These are phyloP conservation scores for Cystofilobasidium capitatum DNA, from an alignment of 768 basidiomycete species.

Conservation along the genomic window DNA sequence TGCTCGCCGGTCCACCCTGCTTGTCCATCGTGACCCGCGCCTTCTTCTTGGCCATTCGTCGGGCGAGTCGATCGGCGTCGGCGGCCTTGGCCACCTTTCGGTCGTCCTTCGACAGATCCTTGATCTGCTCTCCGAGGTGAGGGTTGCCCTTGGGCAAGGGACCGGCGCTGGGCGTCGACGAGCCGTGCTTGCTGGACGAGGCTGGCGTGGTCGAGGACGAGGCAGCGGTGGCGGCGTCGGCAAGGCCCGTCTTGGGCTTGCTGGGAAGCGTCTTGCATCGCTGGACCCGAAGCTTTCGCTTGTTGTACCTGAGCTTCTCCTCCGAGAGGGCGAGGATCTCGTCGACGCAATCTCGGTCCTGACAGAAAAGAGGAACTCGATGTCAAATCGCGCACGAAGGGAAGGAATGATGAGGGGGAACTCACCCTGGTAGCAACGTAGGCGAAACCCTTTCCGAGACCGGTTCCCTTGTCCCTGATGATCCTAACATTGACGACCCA, in stretches of 20 bases:
- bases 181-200: slow-evolving; percentile 27
- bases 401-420: slow-evolving; percentile 21
- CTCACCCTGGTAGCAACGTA: slow-evolving; percentile 79
- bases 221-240: slow-evolving; percentile 21
- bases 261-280: slow-evolving; percentile 65
- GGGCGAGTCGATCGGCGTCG: slow-evolving; percentile 68
- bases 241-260: slow-evolving; percentile 28
- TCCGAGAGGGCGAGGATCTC: slow-evolving; percentile 75
- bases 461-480: slow-evolving; percentile 78
- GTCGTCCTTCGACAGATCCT: slow-evolving; percentile 68
- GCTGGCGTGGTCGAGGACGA: slow-evolving; percentile 28
- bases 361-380: not conserved
- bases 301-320: slow-evolving; percentile 75
- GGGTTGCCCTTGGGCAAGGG: slow-evolving; percentile 70
- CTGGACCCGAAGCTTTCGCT: slow-evolving; percentile 82
- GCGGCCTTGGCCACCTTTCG: slow-evolving; percentile 70
- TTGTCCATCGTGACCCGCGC: slow-evolving; percentile 37
- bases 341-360: slow-evolving; percentile 89
- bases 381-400: not conserved
- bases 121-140: slow-evolving; percentile 64
- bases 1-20: slow-evolving; percentile 25
- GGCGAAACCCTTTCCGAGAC: slow-evolving; percentile 89
- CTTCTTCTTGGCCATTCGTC: slow-evolving; percentile 85
- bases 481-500: slow-evolving; percentile 80
- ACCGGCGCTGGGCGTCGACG: slow-evolving; percentile 30